Conservation (phyloP, 1,284 basidiomycete genomes). For the Cryptococcus neoformans region DNA sequence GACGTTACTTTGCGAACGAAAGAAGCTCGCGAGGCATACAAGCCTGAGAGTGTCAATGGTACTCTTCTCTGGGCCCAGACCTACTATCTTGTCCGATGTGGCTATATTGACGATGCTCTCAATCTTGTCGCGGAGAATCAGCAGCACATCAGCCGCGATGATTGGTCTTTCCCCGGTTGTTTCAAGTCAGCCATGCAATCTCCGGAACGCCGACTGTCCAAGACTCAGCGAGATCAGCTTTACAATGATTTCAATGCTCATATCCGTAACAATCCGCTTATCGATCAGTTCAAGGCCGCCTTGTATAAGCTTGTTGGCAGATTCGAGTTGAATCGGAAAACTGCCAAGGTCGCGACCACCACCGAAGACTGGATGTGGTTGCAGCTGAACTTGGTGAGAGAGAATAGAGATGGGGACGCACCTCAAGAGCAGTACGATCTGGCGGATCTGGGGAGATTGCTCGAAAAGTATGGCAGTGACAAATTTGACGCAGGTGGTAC, state of each 20-base stretch:
- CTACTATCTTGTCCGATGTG: constrained; percentile 86
- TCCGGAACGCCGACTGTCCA: constrained; percentile 71
- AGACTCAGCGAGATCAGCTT: constrained; percentile 76
- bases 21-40: constrained; percentile 77
- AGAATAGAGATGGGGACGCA: constrained; percentile 65
- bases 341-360: constrained; percentile 81
- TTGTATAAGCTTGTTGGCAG: constrained; percentile 94
- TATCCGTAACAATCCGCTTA: constrained; percentile 73
- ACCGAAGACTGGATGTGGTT: constrained; percentile 99
- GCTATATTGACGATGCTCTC: constrained; percentile 75
- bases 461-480: constrained; percentile 82
- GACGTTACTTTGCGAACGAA: constrained; percentile 58
- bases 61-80: constrained; percentile 90
- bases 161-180: constrained; percentile 77
- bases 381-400: constrained; percentile 73
- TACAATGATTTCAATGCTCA: constrained; percentile 88
- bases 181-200: constrained; percentile 86
- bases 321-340: constrained; percentile 78
- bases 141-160: constrained; percentile 71
- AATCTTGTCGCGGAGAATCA: constrained; percentile 70
- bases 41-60: constrained; percentile 78
- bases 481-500: constrained; percentile 83
- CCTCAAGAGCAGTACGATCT: constrained; percentile 62
- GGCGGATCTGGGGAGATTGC: constrained; percentile 70
- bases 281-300: constrained; percentile 93